Base-by-base conservation (phyloP, 345 rosid genomes). In the Diplotaxis tenuifolia region DNA sequence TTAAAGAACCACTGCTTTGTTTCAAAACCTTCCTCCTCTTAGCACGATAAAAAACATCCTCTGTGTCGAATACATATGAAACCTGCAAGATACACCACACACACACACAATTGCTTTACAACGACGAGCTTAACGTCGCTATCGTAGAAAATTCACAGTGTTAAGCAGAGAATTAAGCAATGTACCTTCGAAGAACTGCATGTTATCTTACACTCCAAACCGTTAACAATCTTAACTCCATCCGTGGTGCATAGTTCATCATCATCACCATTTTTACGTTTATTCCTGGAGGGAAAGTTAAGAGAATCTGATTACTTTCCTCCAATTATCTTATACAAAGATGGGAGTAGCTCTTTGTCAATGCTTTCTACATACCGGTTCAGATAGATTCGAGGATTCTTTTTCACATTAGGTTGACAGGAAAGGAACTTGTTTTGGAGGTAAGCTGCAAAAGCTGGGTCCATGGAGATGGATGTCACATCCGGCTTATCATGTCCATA, bases 141-240 rank as follows among this genome's bases (percentile, higher is more conserved):
- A 25, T 20, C 19, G 7, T 70, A 59, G 16, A 7, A 57, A n/a
- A 20, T 23, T 56, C 54, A 45, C 0, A 59, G 40, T 38, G 12
- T 15, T 61, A 10, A 40, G 63, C 62, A 50, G 20, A 23, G 15
- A 19, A 34, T 14, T 34, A 27, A 3, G 15, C 45, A 65, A 1
- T 9, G 32, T 85, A 95, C 99, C 97, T 95, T 92, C 54, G 97
- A 92, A 34, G 99, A 86, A 80, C 31, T 86, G 89, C 97, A 92
- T 29, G 96, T 84, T 64, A 95, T 86, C 86, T 90, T 92, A 77
- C 99, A 92, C 79, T 95, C 97, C 73, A 95, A 82, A 65, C 96
- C 96, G 53, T 92, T 95, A 22, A 80, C 77, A 28, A 88, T 76
- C 71, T 72, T 81, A 68, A 95, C 83, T 63, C 85, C 85, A 80